Base-by-base conservation (phyloP, 1,139 yeast genomes). In the Lodderomyces jiufengensis region DNA sequence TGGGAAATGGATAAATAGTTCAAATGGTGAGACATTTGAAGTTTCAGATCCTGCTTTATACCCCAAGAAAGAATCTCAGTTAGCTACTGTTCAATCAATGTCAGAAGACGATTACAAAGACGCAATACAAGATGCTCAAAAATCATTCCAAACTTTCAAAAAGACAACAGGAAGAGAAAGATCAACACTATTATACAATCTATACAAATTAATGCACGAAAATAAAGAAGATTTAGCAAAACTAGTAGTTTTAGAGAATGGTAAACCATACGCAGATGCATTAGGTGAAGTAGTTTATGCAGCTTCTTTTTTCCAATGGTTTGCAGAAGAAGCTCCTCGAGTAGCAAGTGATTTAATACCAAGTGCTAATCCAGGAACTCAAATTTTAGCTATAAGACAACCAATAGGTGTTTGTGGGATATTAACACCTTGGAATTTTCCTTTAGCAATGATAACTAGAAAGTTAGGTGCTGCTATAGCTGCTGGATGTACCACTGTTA, bases 351-450 rank as follows among this genome's bases (percentile, higher is more conserved):
- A 78, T 44, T 71, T 82, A 2, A 80, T 86, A 41, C 82, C 79
- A 36, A 83, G 95, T 3, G 62, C 76, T 16, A 72, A 67, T 49
- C 61, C 78, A 23, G 51, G 62, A 24, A 77, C 72, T 54, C 71
- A 88, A 49, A 82, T 84, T 31, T 61, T 78, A 44, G 76, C 95
- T 1, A 50, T 78, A 37, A 79, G 80, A 53, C 88, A 84, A 55
- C 95, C 95, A 11, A 73, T 90, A 36, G 97, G 97, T 14, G 95
- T 86, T 1, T 86, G 92, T 50, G 96, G 95, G 21, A 78, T 90
- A 42, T 70, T 90, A 49, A 86, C 96, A 4, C 97, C 97, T 13
- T 90, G 97, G 97, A 90, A 90, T 60, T 90, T 90, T 65, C 97
- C 97, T 12, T 70, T 83, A 36, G 95, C 96, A 5, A 90, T 90